Percentiles rank a stretch among this genome's conserved stretches.
Evolutionary conservation across 352 stramenopile species (phyloP).

Genomic region (Phytophthora podocarpi): DNA sequence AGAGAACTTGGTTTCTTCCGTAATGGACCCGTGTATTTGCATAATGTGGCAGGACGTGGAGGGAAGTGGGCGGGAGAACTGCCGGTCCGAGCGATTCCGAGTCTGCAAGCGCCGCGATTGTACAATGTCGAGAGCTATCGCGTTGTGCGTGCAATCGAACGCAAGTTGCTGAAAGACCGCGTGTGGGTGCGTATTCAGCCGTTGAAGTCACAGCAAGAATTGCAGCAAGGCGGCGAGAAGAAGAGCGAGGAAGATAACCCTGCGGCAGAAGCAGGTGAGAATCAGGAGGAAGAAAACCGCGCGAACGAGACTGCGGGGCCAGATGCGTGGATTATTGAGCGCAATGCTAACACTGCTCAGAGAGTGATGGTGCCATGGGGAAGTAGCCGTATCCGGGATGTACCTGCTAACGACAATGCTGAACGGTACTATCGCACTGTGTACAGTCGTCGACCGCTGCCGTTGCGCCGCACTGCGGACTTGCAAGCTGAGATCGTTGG

Average conservation of each 20-base stretch:
- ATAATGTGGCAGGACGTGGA: constrained; percentile 63
- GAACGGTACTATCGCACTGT: constrained; percentile 79
- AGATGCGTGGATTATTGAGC: constrained; percentile 78
- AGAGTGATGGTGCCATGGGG: constrained; percentile 69
- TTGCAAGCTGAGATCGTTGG: constrained; percentile 63
- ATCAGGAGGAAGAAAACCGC: constrained; percentile 19
- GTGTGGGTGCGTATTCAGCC: constrained; percentile 65
- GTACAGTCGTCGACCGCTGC: constrained; percentile 60
- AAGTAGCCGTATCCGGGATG: constrained; percentile 31
- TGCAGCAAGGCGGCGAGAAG: constrained; percentile 21
- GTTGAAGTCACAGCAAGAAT: constrained; percentile 10
- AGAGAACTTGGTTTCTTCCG: constrained; percentile 26
- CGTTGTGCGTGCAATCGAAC: constrained; percentile 60
- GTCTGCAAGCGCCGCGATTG: constrained; percentile 56
- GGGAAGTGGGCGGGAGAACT: constrained; percentile 71
- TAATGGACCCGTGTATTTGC: constrained; percentile 52
- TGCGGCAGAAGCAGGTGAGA: constrained; percentile 15
- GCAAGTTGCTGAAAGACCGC: constrained; percentile 78
- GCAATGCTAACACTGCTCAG: constrained; percentile 72
- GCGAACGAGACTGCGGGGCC: constrained; percentile 5
- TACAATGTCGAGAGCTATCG: constrained; percentile 61
- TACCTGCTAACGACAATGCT: constrained; percentile 37
- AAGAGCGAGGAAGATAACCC: constrained; percentile 18
- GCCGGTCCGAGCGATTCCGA: constrained; percentile 65
- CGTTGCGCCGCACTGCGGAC: constrained; percentile 49